phyloP scores from a whole-genome alignment of 164 flowering plant species.

The Annona squamosa region DNA sequence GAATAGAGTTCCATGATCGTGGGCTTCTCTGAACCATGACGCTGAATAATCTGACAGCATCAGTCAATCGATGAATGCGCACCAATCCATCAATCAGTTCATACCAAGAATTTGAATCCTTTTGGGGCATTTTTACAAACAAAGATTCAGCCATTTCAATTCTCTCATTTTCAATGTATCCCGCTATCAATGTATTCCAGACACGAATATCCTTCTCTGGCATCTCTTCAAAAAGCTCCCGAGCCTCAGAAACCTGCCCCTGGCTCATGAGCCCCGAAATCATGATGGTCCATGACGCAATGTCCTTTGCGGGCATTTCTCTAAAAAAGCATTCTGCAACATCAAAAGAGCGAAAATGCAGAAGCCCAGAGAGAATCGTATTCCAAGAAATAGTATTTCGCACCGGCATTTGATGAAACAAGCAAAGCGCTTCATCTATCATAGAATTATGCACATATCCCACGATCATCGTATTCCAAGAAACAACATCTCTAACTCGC shows the following conservation, averaged over 20 bases:
- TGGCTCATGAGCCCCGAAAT: constrained; percentile 32
- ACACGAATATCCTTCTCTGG: constrained; percentile 43
- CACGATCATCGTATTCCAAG: constrained; percentile 61
- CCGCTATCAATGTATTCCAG: constrained; percentile 53
- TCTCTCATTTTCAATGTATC: constrained; percentile 34
- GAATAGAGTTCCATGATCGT: constrained; percentile 40
- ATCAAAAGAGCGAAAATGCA: constrained; percentile 22
- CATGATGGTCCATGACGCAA: constrained; percentile 60
- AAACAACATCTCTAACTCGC: constrained; percentile 44
- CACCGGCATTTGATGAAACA: constrained; percentile 41
- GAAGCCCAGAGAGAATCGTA: constrained; percentile 41
- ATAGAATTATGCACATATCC: constrained; percentile 43
- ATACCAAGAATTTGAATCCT: constrained; percentile 40
- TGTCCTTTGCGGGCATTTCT: constrained; percentile 37
- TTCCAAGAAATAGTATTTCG: constrained; percentile 61
- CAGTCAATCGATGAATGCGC: constrained; percentile 20
- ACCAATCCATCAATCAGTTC: constrained; percentile 40
- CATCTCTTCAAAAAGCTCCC: constrained; percentile 40
- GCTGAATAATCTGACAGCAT: constrained; percentile 36
- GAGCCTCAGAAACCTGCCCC: constrained; percentile 43
- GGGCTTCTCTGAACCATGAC: constrained; percentile 40
- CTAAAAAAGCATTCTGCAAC: constrained; percentile 36
- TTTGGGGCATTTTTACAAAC: constrained; percentile 45
- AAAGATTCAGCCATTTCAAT: constrained; percentile 37
- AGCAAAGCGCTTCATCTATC: constrained; percentile 31